Conservation (phyloP, 1,284 basidiomycete genomes). For the Papiliotrema flavescens region DNA sequence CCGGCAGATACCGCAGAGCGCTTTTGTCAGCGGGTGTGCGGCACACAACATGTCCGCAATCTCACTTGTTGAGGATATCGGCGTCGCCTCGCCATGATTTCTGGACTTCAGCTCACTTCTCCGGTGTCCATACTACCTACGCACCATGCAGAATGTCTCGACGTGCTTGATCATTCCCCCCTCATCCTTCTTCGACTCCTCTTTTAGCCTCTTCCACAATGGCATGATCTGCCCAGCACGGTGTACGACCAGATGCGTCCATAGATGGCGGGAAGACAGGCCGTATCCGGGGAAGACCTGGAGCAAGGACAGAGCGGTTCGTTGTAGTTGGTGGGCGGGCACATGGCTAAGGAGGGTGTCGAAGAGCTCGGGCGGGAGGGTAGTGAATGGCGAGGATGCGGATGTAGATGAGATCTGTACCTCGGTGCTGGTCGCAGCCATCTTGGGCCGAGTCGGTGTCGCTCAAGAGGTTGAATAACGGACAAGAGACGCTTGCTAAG, state of each 20-base stretch:
- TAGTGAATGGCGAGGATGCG: conserved; percentile 12
- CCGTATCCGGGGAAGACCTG: conserved; percentile 40
- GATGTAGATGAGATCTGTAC: neutral
- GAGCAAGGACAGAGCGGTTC: conserved; percentile 38
- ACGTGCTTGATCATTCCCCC: conserved; percentile 12
- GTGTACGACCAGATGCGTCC: conserved; percentile 37
- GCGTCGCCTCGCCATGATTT: conserved; percentile 48
- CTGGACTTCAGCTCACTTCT: conserved; percentile 13
- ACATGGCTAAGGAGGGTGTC: conserved; percentile 41
- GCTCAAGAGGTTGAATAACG: no score
- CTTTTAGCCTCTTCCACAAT: conserved; percentile 30
- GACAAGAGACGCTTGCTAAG: no score
- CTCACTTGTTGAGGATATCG: conserved; percentile 49
- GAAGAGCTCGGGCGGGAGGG: conserved; percentile 45
- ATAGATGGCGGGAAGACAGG: conserved; percentile 32
- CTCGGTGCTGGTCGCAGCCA: neutral
- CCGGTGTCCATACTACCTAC: neutral
- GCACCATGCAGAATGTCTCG: conserved; percentile 28
- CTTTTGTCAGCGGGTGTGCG: conserved; percentile 13
- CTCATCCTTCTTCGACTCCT: conserved; percentile 13
- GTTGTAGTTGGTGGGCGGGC: conserved; percentile 34
- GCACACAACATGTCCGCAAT: neutral
- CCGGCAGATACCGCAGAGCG: conserved; percentile 39
- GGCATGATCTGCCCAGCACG: conserved; percentile 30
- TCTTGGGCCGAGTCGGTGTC: no score